Base-by-base conservation (phyloP, 2,329 filamentous ascomycete species). In the Fusarium praegraminearum region DNA sequence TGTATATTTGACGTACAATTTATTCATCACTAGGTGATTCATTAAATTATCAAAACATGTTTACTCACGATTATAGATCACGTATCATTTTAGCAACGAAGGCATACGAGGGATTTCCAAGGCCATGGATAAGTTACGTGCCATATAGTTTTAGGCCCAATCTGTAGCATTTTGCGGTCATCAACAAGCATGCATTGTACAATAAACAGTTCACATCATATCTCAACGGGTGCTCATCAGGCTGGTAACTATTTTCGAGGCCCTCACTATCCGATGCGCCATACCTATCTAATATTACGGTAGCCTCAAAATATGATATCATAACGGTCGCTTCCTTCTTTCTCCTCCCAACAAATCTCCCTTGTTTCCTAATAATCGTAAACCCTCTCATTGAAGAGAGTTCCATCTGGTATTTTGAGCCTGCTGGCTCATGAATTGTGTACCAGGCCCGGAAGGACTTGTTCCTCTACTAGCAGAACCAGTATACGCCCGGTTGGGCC, bases 391-490 rank as follows among this genome's bases (percentile, higher is more conserved):
- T 44, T 83, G 78, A 32, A 87, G 77, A 63, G 83, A 81, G 28
- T 78, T 77, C 80, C 81, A 85, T 58, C 83, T 79, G 38, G 78
- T 78, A 44, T 81, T 83, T 16, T 76, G 76, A 20, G 80, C 65
- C 68, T 79, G 74, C 64, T 78, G 78, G 28, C 75, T 77, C 67
- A 83, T 79, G 47, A 80, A 81, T 56, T 79, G 80, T 76, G 80
- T 77, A 13, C 81, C 81, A 1, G 78, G 71, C 32, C 67, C 72
- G 32, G 81, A 80, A 20, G 85, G 85, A 70, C 85, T 87, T 36
- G 83, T 85, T 20, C 83, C 85, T 30, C 85, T 81, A 62, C 85
- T 87, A 46, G 76, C 76, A 46, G 80, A 78, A 53, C 82, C 80
- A 16, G 78, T 76, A 28, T 77, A 77, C n/a, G 61, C 72, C 43